phyloP scores from a whole-genome alignment of 164 flowering plant species.

The Vitis riparia region DNA sequence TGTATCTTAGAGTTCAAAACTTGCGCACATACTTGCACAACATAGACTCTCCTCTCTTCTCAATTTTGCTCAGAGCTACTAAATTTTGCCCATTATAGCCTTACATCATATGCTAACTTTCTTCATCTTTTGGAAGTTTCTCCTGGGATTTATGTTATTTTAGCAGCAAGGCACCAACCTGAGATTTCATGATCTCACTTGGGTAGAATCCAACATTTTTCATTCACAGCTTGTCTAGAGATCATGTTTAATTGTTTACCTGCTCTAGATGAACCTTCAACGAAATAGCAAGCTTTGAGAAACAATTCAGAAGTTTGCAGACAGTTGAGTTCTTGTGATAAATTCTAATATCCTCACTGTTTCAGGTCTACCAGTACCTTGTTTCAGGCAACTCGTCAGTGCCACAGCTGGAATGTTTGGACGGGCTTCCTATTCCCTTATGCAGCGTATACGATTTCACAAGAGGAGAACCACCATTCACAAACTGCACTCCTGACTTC shows the following conservation, averaged over 20 bases:
- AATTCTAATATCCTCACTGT: neutral
- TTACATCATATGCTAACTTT: no score
- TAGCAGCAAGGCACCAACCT: no score
- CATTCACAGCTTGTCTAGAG: no score
- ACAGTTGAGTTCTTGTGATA: neutral
- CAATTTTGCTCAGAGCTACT: no score
- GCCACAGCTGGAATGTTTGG: conserved; percentile 22
- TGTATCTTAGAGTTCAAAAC: no score
- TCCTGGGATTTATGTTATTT: no score
- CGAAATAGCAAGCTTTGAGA: neutral
- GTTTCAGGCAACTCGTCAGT: conserved; percentile 49
- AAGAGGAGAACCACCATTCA: conserved; percentile 85
- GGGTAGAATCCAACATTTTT: no score
- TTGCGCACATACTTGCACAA: no score
- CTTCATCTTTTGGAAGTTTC: no score
- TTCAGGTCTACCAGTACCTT: conserved; percentile 80
- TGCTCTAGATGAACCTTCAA: neutral
- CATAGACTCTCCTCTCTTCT: no score
- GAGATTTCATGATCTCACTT: no score
- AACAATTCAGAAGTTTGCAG: neutral
- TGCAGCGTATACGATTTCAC: conserved; percentile 62
- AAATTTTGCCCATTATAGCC: no score
- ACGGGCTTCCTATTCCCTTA: conserved; percentile 57
- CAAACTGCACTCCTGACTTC: conserved; percentile 94
- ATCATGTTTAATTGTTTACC: neutral